These are phyloP conservation scores for Furcasterigmium furcatum DNA, from an alignment of 2,329 filamentous ascomycete genomes.

Conservation along the genomic window DNA sequence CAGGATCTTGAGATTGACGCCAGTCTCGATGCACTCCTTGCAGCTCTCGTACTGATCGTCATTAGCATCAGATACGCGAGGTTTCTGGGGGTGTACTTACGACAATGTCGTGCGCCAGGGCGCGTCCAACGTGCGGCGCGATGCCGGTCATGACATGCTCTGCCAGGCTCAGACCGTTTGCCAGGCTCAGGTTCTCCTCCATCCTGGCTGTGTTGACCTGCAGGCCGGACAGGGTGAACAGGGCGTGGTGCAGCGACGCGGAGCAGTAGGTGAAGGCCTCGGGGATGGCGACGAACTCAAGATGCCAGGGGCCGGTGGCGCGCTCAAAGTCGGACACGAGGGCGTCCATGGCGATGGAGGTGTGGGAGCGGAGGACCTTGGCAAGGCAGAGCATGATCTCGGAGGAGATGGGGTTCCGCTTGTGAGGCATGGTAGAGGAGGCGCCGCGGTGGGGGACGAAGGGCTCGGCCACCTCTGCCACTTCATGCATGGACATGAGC, in stretches of 20 bases:
- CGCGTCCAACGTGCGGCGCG: too few species aligned
- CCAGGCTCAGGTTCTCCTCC: too few species aligned
- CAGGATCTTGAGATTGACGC: too few species aligned
- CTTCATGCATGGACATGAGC: slow-evolving; percentile 54
- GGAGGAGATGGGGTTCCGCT: slow-evolving; percentile 55
- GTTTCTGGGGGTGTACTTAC: too few species aligned
- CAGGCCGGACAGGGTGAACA: slow-evolving; percentile 48
- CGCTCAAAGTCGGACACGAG: slow-evolving; percentile 58
- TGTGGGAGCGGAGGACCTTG: slow-evolving; percentile 49
- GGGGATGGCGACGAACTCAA: slow-evolving; percentile 55
- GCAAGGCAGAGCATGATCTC: slow-evolving; percentile 53
- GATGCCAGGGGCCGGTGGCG: slow-evolving; percentile 55
- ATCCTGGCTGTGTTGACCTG: too few species aligned
- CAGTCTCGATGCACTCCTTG: too few species aligned
- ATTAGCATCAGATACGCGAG: too few species aligned
- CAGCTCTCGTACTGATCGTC: too few species aligned
- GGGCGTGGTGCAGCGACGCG: slow-evolving; percentile 49
- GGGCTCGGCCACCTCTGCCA: slow-evolving; percentile 46
- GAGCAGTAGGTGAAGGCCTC: slow-evolving; percentile 50
- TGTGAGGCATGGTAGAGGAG: slow-evolving; percentile 56
- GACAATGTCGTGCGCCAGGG: too few species aligned
- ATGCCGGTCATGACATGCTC: too few species aligned
- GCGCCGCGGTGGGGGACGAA: slow-evolving; percentile 52
- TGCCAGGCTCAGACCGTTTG: too few species aligned
- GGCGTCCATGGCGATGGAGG: slow-evolving; percentile 47